These are phyloP conservation scores for Monosporascus sp. DNA, from an alignment of 2,329 filamentous ascomycete species.

Conservation along the genomic window DNA sequence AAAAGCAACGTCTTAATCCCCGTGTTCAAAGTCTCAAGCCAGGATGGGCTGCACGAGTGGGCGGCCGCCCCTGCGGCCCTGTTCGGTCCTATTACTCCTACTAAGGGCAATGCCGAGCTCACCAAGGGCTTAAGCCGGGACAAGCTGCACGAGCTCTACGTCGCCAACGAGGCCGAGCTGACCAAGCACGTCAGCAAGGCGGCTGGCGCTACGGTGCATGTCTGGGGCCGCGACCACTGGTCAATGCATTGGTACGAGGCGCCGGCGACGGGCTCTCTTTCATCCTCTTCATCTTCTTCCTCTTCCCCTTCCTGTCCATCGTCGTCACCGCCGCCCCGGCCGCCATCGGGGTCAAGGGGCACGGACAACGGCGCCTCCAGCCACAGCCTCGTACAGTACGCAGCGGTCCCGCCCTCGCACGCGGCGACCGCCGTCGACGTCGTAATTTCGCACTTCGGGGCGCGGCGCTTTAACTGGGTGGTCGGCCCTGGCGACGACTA, in stretches of 20 bases:
- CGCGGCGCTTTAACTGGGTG: constrained; percentile 11
- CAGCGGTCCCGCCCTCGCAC: constrained; percentile 4
- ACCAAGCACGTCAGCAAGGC: constrained; percentile 13
- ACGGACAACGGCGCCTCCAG: not conserved
- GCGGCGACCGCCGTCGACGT: constrained; percentile 4
- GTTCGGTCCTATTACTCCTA: not conserved
- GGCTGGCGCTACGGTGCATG: constrained; percentile 5
- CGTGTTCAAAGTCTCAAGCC: too few relatives aligned
- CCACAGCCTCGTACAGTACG: constrained; percentile 12
- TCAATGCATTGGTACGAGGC: constrained; percentile 11
- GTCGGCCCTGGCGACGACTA: constrained; percentile 7
- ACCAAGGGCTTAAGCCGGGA: not conserved
- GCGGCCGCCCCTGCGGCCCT: too few relatives aligned
- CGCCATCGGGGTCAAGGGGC: not conserved
- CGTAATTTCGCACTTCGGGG: constrained; percentile 6
- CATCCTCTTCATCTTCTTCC: not conserved
- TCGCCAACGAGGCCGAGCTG: constrained; percentile 13
- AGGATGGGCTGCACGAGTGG: too few relatives aligned
- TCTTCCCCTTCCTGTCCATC: not conserved
- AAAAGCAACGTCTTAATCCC: too few relatives aligned
- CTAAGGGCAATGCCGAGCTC: not conserved
- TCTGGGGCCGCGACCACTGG: constrained; percentile 11
- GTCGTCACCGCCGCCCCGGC: too few relatives aligned
- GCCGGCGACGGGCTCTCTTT: not conserved
- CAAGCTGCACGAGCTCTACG: constrained; percentile 7